Conservation (phyloP, 179 eudicot species). For the Beta corolliflora region DNA sequence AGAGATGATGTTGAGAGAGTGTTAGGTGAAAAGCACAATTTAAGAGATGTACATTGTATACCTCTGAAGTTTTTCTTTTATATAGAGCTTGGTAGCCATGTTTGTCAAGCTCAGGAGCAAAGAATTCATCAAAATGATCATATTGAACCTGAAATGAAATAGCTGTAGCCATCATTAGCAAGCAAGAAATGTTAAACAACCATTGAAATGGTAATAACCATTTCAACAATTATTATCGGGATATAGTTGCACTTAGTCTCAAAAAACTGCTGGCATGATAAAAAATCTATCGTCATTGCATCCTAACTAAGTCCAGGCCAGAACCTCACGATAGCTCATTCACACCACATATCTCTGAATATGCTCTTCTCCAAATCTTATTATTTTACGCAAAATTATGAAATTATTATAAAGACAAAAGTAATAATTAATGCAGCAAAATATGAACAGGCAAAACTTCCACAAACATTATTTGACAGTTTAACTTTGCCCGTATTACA, state of each 20-base stretch:
- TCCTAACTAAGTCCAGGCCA: background rate
- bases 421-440: background rate
- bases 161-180: slow-evolving; percentile 31
- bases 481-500: background rate
- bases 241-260: background rate
- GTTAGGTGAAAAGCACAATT: background rate
- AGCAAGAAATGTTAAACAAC: background rate
- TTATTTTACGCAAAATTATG: background rate
- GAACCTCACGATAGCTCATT: background rate
- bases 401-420: background rate
- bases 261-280: background rate
- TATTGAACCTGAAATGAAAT: slow-evolving; percentile 74
- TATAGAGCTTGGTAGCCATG: slow-evolving; percentile 95
- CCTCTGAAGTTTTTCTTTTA: slow-evolving; percentile 90
- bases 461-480: background rate
- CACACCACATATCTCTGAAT: background rate
- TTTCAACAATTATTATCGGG: background rate
- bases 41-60: slow-evolving; percentile 23
- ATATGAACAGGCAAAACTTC: background rate
- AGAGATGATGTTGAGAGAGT: slow-evolving; percentile 6
- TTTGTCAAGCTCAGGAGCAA: slow-evolving; percentile 91
- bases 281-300: background rate
- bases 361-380: background rate
- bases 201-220: background rate
- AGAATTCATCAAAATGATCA: slow-evolving; percentile 92